Conservation (phyloP, 208 protist species). For the Wallacemonas collosoma region DNA sequence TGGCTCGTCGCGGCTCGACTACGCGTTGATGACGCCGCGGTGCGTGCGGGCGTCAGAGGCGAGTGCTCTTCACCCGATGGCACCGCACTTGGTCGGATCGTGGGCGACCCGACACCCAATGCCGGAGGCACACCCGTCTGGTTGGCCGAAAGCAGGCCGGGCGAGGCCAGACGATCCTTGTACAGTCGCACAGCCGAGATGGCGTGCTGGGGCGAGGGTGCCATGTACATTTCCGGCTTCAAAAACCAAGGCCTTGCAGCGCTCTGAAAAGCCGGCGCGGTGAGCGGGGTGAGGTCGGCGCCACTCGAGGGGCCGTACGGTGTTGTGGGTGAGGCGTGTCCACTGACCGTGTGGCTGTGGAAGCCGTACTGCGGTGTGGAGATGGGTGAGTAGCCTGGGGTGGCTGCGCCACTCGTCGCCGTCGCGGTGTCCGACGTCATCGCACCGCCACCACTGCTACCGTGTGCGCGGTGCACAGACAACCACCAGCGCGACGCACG, state of each 20-base stretch:
- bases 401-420: background rate
- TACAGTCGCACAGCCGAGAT: constrained; percentile 53
- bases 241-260: constrained; percentile 67
- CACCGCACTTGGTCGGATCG: too few species aligned
- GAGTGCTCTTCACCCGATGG: too few species aligned
- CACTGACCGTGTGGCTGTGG: background rate
- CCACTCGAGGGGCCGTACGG: constrained; percentile 8
- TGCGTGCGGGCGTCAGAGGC: too few species aligned
- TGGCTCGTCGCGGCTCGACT: too few species aligned
- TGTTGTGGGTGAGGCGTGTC: background rate
- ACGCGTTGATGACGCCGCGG: too few species aligned
- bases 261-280: constrained; percentile 16
- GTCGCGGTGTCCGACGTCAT: background rate
- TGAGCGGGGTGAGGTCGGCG: constrained; percentile 22
- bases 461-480: constrained; percentile 1
- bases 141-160: too few species aligned
- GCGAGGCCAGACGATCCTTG: constrained; percentile 8
- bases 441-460: background rate
- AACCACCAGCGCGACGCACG: constrained; percentile 10
- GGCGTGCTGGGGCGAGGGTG: constrained; percentile 29
- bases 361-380: constrained; percentile 12
- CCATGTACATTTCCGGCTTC: constrained; percentile 59
- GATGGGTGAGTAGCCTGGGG: background rate
- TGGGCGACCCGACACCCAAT: too few species aligned
- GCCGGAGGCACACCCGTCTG: too few species aligned